These are phyloP conservation scores for Przewalskia tangutica DNA, from an alignment of 257 asterid genomes.

Conservation along the genomic window DNA sequence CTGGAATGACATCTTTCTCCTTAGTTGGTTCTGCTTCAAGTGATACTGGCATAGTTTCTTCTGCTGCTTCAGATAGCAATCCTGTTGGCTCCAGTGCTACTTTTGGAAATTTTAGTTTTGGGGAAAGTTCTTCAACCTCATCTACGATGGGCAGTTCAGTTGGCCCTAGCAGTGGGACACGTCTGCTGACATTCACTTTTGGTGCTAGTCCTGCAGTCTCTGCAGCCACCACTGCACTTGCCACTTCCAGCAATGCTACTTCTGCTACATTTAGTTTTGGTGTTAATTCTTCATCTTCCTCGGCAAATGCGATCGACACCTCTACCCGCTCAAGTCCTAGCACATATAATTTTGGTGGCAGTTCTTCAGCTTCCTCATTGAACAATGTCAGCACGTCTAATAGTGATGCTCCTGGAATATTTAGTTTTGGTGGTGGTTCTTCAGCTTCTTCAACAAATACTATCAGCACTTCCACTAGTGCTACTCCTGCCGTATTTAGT, in stretches of 20 bases:
- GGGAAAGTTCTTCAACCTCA: slow-evolving; percentile 2
- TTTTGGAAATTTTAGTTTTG: neutral
- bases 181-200: slow-evolving; percentile 7
- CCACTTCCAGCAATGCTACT: slow-evolving; percentile 20
- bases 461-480: neutral
- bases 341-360: slow-evolving; percentile 26
- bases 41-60: neutral
- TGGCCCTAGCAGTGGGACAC: neutral
- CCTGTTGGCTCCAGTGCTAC: neutral
- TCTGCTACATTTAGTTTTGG: slow-evolving; percentile 29
- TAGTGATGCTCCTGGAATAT: neutral
- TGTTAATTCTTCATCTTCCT: slow-evolving; percentile 17
- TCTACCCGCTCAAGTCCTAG: slow-evolving; percentile 28
- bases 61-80: slow-evolving; percentile 6
- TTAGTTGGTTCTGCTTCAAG: slow-evolving; percentile 2
- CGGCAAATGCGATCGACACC: slow-evolving; percentile 17
- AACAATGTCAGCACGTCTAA: neutral
- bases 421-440: slow-evolving; percentile 23
- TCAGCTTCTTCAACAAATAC: slow-evolving; percentile 28
- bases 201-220: slow-evolving; percentile 32
- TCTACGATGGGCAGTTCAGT: neutral
- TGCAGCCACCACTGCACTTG: slow-evolving; percentile 24
- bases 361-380: slow-evolving; percentile 4
- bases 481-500: slow-evolving; percentile 4
- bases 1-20: neutral